phyloP scores from a whole-genome alignment of 176 grass and related monocot species.

The Pontederia paniculata region DNA sequence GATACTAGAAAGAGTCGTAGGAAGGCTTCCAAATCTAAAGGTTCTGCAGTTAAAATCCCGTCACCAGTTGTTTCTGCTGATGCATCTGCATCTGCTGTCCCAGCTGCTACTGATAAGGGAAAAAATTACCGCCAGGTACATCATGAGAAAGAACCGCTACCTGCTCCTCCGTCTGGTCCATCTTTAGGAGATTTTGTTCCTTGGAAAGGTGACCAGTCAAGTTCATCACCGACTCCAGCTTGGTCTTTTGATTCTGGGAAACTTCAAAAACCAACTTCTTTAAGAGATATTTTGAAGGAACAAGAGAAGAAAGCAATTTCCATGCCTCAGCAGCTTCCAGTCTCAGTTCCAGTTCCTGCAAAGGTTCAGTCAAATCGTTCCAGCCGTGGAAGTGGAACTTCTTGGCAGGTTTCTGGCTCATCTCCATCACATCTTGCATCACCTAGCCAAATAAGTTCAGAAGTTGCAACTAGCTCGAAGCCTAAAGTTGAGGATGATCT shows the following conservation, averaged over 20 bases:
- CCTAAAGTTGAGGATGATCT: slow-evolving; percentile 83
- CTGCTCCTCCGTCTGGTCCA: slow-evolving; percentile 51
- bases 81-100: slow-evolving; percentile 28
- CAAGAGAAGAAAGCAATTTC: slow-evolving; percentile 47
- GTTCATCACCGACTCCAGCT: slow-evolving; percentile 46
- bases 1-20: slow-evolving; percentile 85
- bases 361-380: slow-evolving; percentile 36
- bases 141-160: slow-evolving; percentile 52
- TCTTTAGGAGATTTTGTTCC: slow-evolving; percentile 90
- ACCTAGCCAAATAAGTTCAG: slow-evolving; percentile 41
- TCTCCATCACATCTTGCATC: slow-evolving; percentile 63
- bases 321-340: slow-evolving; percentile 39
- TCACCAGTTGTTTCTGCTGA: slow-evolving; percentile 40
- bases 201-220: slow-evolving; percentile 71
- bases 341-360: slow-evolving; percentile 24
- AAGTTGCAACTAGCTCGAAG: slow-evolving; percentile 43
- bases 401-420: slow-evolving; percentile 62
- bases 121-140: slow-evolving; percentile 36
- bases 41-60: slow-evolving; percentile 35
- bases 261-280: slow-evolving; percentile 48
- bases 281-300: slow-evolving; percentile 89
- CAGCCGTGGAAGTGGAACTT: slow-evolving; percentile 44
- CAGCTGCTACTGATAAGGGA: slow-evolving; percentile 34
- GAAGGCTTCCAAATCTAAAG: slow-evolving; percentile 70
- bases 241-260: slow-evolving; percentile 77